These are phyloP conservation scores for Oryza coarctata DNA, from an alignment of 176 grass and related monocot genomes.

Conservation along the genomic window DNA sequence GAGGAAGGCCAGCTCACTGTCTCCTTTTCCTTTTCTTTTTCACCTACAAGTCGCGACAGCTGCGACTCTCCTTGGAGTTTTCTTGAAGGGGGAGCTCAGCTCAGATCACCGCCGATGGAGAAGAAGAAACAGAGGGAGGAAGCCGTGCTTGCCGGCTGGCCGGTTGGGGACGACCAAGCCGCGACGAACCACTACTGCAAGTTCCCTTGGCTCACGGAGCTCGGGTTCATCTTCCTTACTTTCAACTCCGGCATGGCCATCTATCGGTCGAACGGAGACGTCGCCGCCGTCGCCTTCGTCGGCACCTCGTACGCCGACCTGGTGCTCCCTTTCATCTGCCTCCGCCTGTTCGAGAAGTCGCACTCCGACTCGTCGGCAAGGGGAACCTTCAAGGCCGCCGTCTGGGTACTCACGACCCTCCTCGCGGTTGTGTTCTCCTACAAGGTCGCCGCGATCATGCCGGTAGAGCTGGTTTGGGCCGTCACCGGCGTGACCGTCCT, in stretches of 20 bases:
- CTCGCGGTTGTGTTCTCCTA: constrained; percentile 22
- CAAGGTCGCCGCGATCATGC: constrained; percentile 24
- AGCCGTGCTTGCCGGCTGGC: neutral
- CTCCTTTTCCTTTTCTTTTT: no score
- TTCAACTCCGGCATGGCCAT: constrained; percentile 34
- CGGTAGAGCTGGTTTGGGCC: constrained; percentile 11
- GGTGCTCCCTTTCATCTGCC: constrained; percentile 12
- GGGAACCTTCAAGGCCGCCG: neutral
- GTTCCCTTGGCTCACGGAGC: constrained; percentile 25
- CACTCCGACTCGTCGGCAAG: neutral
- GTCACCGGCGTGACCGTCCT: neutral
- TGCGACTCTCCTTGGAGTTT: no score
- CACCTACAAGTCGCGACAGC: no score
- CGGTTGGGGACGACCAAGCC: no score
- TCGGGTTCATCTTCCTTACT: constrained; percentile 27
- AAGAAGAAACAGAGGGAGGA: no score
- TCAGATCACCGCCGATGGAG: no score
- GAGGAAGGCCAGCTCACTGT: no score
- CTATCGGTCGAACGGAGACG: constrained; percentile 15
- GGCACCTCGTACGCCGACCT: constrained; percentile 14
- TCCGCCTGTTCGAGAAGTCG: neutral
- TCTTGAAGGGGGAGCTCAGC: no score
- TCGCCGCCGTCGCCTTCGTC: constrained; percentile 19
- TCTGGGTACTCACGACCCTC: constrained; percentile 32
- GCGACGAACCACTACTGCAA: no score